Base-by-base conservation (phyloP, 768 basidiomycete genomes). In the Agrocybe praecox region DNA sequence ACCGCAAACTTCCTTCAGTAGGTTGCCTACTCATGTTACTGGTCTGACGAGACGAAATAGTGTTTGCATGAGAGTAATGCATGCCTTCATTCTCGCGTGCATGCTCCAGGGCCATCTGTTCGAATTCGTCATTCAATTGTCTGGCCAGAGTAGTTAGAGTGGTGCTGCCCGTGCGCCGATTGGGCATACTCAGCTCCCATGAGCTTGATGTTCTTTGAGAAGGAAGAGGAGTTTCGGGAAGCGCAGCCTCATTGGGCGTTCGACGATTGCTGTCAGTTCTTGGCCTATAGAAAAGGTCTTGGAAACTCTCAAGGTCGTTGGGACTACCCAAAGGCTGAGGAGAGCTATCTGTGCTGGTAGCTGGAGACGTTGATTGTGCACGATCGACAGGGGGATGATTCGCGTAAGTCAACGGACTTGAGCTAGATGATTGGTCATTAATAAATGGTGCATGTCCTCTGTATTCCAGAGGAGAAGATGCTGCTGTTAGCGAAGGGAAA, bases 251-350 rank as follows among this genome's bases (percentile, higher is more conserved):
- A 34, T 52, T 65, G 1, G 63, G 60, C n/a, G 64, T 59, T 9
- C 60, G 61, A 10, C 46, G 56, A 24, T 26, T 21, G n/a, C 23
- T 61, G 45, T 58, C 34, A 56, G 56, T 58, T 50, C 62, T 68
- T 6, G 87, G 87, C 42, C 74, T 76, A 67, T 88, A 91, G 70
- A 92, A 92, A 8, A 92, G 74, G 63, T 91, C 87, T 34, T 82
- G 83, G 74, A 88, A 92, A 11, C 81, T 77, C n/a, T 89, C 87
- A 7, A 91, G 75, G 60, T 91, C 88, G 54, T 87, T 86, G 0
- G 81, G 78, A 54, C 76, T 79, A 10, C 83, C 81, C 33, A 90
- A 71, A 2, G 79, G 79, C n/a, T 79, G 80, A 22, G 84, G 83
- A 24, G 74, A 73, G 32, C 65, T 71, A 12, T 65, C 66, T 2